A percentile compares a stretch with the other conserved stretches of the same genome.
phyloP scores from a whole-genome alignment of 805 yeast genomes.

The Saccharomyces jurei region DNA sequence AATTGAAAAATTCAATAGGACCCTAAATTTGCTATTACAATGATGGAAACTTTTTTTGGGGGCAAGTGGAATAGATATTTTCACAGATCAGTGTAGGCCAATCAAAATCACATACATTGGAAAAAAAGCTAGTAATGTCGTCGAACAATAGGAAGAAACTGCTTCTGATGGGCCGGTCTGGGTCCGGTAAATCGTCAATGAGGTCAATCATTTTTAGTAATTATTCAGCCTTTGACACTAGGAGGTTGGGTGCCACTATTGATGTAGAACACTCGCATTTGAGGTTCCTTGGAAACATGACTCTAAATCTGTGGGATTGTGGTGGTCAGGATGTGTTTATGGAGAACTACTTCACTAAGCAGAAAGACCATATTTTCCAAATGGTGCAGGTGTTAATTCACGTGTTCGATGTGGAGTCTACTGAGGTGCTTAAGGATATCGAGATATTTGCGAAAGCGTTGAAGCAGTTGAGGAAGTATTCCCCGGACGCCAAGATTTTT shows the following conservation, averaged over 20 bases:
- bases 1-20: background rate
- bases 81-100: background rate
- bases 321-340: conserved; percentile 96
- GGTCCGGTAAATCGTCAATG: conserved; percentile 97
- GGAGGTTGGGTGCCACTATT: conserved; percentile 92
- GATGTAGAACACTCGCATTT: conserved; percentile 97
- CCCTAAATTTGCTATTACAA: background rate
- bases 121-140: conserved; percentile 4
- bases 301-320: conserved; percentile 94
- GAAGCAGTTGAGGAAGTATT: conserved; percentile 69
- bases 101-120: too few relatives aligned
- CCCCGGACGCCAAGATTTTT: conserved; percentile 88
- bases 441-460: conserved; percentile 83
- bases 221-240: conserved; percentile 92
- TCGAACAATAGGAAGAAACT: conserved; percentile 48
- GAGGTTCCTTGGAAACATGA: conserved; percentile 89
- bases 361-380: conserved; percentile 84
- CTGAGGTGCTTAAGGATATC: conserved; percentile 85
- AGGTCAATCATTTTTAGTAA: conserved; percentile 91
- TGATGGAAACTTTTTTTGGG: background rate
- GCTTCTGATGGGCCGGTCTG: conserved; percentile 80
- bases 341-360: conserved; percentile 86
- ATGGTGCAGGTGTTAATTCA: conserved; percentile 94
- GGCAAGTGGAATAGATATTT: background rate
- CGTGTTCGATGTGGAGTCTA: conserved; percentile 92